These are phyloP conservation scores for Cokeromyces recurvatus DNA, from an alignment of 371 early-diverging fungal species.

Conservation along the genomic window DNA sequence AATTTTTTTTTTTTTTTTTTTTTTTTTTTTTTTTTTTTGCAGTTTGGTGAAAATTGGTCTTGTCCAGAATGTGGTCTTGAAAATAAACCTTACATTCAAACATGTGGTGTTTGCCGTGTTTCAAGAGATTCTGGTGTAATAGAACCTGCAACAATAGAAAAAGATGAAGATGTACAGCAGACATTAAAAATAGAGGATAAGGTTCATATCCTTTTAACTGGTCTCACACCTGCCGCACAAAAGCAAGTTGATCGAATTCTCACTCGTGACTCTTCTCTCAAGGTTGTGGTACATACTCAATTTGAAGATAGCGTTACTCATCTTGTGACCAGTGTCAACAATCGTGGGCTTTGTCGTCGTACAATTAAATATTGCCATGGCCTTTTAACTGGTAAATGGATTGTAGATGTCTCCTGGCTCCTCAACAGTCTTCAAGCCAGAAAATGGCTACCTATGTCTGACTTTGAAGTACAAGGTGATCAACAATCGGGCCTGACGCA, in stretches of 20 bases:
- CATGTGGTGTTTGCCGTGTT: conserved; percentile 13
- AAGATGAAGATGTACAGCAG: too few relatives aligned
- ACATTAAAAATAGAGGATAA: too few relatives aligned
- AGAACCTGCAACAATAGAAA: too few relatives aligned
- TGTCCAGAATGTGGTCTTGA: too few relatives aligned
- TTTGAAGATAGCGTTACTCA: conserved; percentile 26
- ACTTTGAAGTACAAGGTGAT: conserved; percentile 36
- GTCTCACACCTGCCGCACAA: too few relatives aligned
- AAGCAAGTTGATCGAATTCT: too few relatives aligned
- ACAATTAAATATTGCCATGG: conserved; percentile 38
- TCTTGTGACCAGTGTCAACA: conserved; percentile 26
- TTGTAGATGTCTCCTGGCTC: conserved; percentile 32
- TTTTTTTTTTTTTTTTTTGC: too few relatives aligned
- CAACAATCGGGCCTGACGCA: conserved; percentile 19
- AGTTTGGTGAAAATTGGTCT: too few relatives aligned
- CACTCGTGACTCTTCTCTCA: too few relatives aligned
- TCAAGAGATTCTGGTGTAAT: not conserved
- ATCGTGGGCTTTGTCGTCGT: conserved; percentile 20
- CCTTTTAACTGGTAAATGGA: conserved; percentile 35
- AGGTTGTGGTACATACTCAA: conserved; percentile 13
- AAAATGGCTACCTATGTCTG: conserved; percentile 28
- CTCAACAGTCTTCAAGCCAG: conserved; percentile 20
- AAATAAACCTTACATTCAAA: too few relatives aligned
- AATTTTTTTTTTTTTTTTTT: too few relatives aligned
- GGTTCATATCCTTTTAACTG: conserved; percentile 12